Percentiles rank a stretch among this genome's conserved stretches.
Conservation (phyloP, 257 asterid genomes). For the Mentha longifolia region DNA sequence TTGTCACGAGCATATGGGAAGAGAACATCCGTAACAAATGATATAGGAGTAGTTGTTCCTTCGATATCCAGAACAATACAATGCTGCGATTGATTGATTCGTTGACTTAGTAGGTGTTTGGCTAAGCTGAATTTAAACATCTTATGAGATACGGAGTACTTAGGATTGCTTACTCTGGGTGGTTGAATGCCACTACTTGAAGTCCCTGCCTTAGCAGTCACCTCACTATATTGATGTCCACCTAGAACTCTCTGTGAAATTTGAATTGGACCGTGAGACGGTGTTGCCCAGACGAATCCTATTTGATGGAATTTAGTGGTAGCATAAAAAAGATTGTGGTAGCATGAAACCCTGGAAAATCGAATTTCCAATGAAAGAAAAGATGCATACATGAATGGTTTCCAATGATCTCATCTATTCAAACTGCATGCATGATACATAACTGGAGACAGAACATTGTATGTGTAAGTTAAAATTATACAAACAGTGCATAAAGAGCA, state of each 20-base stretch:
- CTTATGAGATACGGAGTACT: too few species aligned
- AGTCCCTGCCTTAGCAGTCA: slow-evolving; percentile 43
- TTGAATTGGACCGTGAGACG: slow-evolving; percentile 61
- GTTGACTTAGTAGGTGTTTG: background rate
- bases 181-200: slow-evolving; percentile 46
- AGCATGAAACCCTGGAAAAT: slow-evolving; percentile 37
- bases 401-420: background rate
- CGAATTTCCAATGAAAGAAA: background rate
- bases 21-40: slow-evolving; percentile 86
- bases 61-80: slow-evolving; percentile 94
- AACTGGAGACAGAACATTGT: too few species aligned
- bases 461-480: background rate
- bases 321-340: slow-evolving; percentile 69
- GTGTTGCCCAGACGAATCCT: slow-evolving; percentile 76
- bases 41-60: slow-evolving; percentile 96
- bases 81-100: slow-evolving; percentile 48
- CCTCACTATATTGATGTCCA: slow-evolving; percentile 31
- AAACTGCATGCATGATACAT: too few species aligned
- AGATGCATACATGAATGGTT: background rate
- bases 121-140: too few species aligned
- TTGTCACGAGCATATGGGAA: slow-evolving; percentile 92
- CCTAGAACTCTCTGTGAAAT: slow-evolving; percentile 38
- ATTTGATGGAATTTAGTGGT: slow-evolving; percentile 82
- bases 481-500: background rate
- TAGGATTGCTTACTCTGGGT: slow-evolving; percentile 53